Evolutionary conservation across 2,329 filamentous ascomycete species (phyloP).

Genomic region (Exophiala oligosperma): DNA sequence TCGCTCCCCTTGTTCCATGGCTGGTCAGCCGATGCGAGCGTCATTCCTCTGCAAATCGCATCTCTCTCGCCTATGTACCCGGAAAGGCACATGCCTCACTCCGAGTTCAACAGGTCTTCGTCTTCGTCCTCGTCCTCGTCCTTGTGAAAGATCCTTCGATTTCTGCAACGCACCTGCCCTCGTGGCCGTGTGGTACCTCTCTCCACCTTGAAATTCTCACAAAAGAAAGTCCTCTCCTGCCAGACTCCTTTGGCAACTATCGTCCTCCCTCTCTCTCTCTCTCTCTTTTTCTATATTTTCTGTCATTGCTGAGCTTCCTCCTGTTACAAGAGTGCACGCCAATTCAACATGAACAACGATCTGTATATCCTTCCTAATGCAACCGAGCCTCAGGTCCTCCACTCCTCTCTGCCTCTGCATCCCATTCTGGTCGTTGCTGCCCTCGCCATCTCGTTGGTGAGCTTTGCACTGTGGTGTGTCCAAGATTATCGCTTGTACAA

Average conservation of each 20-base stretch:
- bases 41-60: not conserved
- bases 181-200: conserved; percentile 11
- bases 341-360: conserved; percentile 14
- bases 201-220: not conserved
- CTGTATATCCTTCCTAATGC: conserved; percentile 18
- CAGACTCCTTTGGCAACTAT: too few species aligned
- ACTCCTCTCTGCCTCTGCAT: conserved; percentile 10
- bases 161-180: not conserved
- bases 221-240: not conserved
- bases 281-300: not conserved
- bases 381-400: conserved; percentile 15
- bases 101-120: not conserved
- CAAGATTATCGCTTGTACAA: conserved; percentile 39
- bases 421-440: conserved; percentile 3
- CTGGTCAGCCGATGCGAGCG: conserved; percentile 22
- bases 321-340: not conserved
- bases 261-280: not conserved
- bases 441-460: conserved; percentile 6
- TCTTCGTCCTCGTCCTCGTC: not conserved
- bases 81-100: conserved; percentile 10
- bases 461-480: conserved; percentile 18
- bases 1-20: conserved; percentile 8
- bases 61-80: conserved; percentile 14
- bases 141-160: not conserved
- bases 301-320: not conserved